Evolutionary conservation across 2,329 filamentous ascomycete genomes (phyloP), one percentile per base, ranked within the genome.

Genomic region (Penicillium sp.): DNA sequence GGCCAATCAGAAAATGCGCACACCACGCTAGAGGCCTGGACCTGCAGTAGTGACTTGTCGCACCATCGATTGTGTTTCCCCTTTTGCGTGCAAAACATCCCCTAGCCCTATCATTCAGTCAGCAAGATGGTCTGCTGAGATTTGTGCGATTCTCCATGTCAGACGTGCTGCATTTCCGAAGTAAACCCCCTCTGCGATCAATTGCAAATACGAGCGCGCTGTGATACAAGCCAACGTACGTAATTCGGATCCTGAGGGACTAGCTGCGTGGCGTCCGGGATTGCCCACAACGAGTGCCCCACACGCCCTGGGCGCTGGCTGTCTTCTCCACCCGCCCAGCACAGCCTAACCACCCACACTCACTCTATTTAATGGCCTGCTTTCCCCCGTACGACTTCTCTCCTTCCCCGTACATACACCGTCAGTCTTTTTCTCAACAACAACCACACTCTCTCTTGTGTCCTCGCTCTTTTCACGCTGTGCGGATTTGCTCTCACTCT

Each of bases 401-500:
- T 23, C 33, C 33, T 40, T 40, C 42, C 26, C 11, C 33, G n/a
- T 18, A 30, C 35, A 47, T 55, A 24, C 45, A 55, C 14, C 33
- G n/a, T 33, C 52, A 55, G 33, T 55, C 52, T 42, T 55, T 55
- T 33, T 18, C 43, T 54, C 21, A 47, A 33, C 26, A 42, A 24
- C 46, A 47, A 3, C 30, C 33, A 48, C 52, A 55, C 52, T 23
- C 23, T 55, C 52, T 30, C 20, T 54, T 30, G 48, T 53, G 42
- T 58, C 21, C 49, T 55, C 33, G 42, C 33, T 57, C 38, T 33
- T 23, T 21, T 51, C 24, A 56, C 58, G 58, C 58, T 58, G 58
- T 60, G 58, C 58, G 51, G 58, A 60, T 38, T 55, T 60, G 56
- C 56, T 55, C 28, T 52, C 47, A 50, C 47, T 55, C 52, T 33